Conservation (phyloP, 2,329 filamentous ascomycete species). For the Paecilomyces niveus region DNA sequence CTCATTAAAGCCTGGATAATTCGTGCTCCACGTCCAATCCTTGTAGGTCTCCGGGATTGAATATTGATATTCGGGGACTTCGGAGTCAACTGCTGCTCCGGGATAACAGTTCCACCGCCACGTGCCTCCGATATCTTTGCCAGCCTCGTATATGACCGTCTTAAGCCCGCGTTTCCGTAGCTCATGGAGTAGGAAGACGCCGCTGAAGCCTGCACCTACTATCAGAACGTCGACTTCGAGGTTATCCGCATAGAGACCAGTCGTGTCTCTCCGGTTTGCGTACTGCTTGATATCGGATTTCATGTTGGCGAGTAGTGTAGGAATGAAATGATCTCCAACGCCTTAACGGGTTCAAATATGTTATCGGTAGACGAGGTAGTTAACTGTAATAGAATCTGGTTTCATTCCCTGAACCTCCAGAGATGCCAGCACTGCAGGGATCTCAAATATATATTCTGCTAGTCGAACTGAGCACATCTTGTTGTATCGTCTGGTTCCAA, state of each 20-base stretch:
- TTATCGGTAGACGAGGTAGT: not conserved
- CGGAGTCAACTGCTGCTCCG: conserved; percentile 45
- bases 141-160: conserved; percentile 45
- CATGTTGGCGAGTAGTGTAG: not conserved
- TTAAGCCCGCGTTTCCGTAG: conserved; percentile 44
- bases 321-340: not conserved
- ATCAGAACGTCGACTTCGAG: conserved; percentile 19
- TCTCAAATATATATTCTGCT: not conserved
- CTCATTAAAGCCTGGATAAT: conserved; percentile 27
- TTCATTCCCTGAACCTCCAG: not conserved
- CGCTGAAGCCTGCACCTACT: conserved; percentile 11
- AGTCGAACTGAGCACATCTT: not conserved
- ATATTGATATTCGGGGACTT: conserved; percentile 49
- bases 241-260: conserved; percentile 12
- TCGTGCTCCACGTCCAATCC: conserved; percentile 37
- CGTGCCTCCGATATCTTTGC: conserved; percentile 42
- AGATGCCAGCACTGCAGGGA: not conserved
- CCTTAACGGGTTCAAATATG: not conserved
- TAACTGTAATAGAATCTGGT: not conserved
- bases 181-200: conserved; percentile 45
- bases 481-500: not conserved
- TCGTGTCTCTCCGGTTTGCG: conserved; percentile 8
- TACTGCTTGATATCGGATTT: not conserved
- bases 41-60: conserved; percentile 43
- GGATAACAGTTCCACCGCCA: conserved; percentile 52